Evolutionary conservation across 805 yeast genomes (phyloP), one percentile per base, ranked within the genome.

Genomic region (Schizosaccharomyces cryophilus): DNA sequence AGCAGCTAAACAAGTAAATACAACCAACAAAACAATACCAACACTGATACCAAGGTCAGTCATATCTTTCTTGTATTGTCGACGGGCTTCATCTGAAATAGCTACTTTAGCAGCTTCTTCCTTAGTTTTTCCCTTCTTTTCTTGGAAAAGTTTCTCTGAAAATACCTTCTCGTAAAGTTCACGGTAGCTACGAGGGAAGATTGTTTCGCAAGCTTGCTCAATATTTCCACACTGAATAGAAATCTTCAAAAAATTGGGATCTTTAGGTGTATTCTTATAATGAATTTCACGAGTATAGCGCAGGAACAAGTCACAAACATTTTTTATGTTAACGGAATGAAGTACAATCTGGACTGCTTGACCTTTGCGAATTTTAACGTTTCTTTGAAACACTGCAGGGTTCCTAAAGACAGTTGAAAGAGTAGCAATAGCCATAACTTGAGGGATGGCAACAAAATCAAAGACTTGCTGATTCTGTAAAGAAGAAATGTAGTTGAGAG

Each of bases 391-490:
- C 2, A 90, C 84, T 2, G 74, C 68, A 3, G 84, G 83, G 73
- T 93, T 93, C 69, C 84, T 82, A 77, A 84, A 89, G 42, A 93
- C 84, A 61, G 83, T 75, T 26, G 90, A 87, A 66, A 93, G 77
- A 0, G 97, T 87, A 17, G 98, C 96, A 70, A 93, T 85, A 45
- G 97, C 96, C 98, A 93, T 93, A 21, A 90, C 96, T 74, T 93
- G 99, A 21, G 99, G 99, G 69, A 93, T 93, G 11, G 96, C 87
- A 74, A 96, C 89, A 75, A 93, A 93, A 66, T 82, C 84, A 75
- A 87, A 93, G 60, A 83, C 73, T 0, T 95, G 80, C 63, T 84
- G 85, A 69, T 93, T 98, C 63, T 78, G 78, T 60, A 93, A 79
- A 64, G 82, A 75, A 19, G 90, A 78, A 62, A 93, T 76, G 70